Evolutionary conservation across 495 filamentous ascomycete genomes (phyloP).

Genomic region (Hypoxylon fragiforme): DNA sequence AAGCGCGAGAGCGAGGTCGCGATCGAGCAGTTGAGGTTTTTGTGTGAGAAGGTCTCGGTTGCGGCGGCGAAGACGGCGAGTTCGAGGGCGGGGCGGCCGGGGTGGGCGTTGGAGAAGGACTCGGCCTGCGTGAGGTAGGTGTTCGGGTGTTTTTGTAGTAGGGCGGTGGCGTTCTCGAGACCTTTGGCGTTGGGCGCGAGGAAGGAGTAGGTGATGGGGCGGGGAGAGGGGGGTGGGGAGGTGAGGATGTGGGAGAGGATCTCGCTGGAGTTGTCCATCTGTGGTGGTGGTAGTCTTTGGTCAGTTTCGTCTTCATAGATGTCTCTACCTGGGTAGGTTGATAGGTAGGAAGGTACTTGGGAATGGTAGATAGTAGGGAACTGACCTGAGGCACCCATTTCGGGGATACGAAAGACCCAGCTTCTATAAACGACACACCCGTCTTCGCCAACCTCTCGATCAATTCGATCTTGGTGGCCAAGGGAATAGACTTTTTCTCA

Average conservation of each 20-base stretch:
- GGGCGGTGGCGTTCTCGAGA: conserved; percentile 57
- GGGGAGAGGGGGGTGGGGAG: conserved; percentile 63
- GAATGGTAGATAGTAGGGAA: too few species aligned
- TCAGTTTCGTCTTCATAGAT: too few species aligned
- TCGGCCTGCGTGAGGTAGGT: conserved; percentile 45
- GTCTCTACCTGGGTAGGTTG: too few species aligned
- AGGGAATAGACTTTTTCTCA: conserved; percentile 79
- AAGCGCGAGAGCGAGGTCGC: conserved; percentile 78
- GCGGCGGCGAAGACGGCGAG: conserved; percentile 91
- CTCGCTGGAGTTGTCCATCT: conserved; percentile 92
- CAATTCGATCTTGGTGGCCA: conserved; percentile 83
- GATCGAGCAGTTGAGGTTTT: conserved; percentile 90
- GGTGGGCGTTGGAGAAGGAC: conserved; percentile 21
- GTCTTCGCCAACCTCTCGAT: conserved; percentile 80
- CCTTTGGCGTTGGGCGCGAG: conserved; percentile 89
- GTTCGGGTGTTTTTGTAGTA: conserved; percentile 44
- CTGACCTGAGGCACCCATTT: conserved; percentile 97
- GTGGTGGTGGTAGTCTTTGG: too few species aligned
- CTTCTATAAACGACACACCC: conserved; percentile 85
- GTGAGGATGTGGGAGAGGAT: conserved; percentile 77
- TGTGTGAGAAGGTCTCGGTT: conserved; percentile 86
- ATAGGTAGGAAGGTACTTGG: too few species aligned
- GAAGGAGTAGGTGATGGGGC: conserved; percentile 85
- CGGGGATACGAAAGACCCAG: conserved; percentile 90
- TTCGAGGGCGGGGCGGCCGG: conserved; percentile 61